Evolutionary conservation across 176 grass and related monocot genomes (phyloP).

Genomic region (Juncus effusus): DNA sequence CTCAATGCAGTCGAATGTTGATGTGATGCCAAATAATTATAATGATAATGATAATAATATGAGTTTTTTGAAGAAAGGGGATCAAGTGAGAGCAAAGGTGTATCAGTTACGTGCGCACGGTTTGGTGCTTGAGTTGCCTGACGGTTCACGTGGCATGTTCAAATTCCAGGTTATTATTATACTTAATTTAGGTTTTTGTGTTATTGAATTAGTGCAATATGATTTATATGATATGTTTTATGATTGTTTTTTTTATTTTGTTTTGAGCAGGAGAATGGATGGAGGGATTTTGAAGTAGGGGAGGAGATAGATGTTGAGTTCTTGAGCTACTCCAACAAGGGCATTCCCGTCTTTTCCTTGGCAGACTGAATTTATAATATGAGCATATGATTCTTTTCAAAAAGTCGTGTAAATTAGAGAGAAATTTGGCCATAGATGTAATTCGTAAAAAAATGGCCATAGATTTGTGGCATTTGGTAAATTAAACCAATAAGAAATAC

Average conservation of each 20-base stretch:
- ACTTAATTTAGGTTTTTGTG: neutral
- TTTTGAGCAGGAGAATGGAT: conserved; percentile 38
- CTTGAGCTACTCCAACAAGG: conserved; percentile 61
- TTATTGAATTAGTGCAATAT: neutral
- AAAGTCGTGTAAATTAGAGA: conserved; percentile 16
- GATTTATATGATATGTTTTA: neutral
- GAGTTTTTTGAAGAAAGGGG: conserved; percentile 62
- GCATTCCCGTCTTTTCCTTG: conserved; percentile 71
- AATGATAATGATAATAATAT: conserved; percentile 25
- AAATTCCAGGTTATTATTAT: conserved; percentile 78
- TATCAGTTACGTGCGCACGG: conserved; percentile 77
- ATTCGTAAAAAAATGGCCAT: neutral
- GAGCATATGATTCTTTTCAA: neutral
- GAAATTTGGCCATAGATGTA: neutral
- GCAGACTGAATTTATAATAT: conserved; percentile 15
- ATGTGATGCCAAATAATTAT: conserved; percentile 18
- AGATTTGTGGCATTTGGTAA: neutral
- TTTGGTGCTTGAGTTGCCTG: conserved; percentile 75
- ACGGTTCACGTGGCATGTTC: conserved; percentile 81
- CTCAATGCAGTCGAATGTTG: conserved; percentile 20
- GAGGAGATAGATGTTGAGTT: conserved; percentile 59
- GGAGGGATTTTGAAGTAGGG: conserved; percentile 55
- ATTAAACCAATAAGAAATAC: neutral
- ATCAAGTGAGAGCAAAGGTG: conserved; percentile 71
- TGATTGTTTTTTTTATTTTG: conserved; percentile 22